A percentile compares a stretch with the other conserved stretches of the same genome.
phyloP scores from a whole-genome alignment of 352 stramenopile species.

The Pythium folliculosum region DNA sequence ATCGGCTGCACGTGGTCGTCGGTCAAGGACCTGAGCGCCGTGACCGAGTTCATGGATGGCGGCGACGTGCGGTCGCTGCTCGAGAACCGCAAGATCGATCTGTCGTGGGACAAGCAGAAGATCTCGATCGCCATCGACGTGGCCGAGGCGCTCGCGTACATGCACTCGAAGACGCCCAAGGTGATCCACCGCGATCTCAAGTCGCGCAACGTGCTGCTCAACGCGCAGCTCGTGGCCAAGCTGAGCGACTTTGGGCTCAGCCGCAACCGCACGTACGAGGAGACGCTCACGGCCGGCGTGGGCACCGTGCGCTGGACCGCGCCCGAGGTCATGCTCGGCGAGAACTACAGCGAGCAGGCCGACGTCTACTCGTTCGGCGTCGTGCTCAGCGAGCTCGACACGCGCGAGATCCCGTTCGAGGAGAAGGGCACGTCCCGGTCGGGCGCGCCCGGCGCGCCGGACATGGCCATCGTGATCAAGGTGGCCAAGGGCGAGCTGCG shows the following conservation, averaged over 20 bases:
- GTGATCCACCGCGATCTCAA: conserved; percentile 70
- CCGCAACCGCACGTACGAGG: conserved; percentile 83
- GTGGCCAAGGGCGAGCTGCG: conserved; percentile 81
- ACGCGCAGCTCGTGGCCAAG: conserved; percentile 80
- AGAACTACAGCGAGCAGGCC: conserved; percentile 86
- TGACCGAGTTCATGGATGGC: conserved; percentile 89
- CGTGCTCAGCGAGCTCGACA: conserved; percentile 85
- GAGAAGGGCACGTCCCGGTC: conserved; percentile 69
- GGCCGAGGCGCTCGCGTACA: conserved; percentile 76
- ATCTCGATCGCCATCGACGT: conserved; percentile 86
- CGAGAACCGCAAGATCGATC: conserved; percentile 78
- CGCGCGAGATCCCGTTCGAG: conserved; percentile 86
- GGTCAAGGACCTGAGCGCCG: conserved; percentile 68
- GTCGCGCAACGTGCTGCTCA: conserved; percentile 49
- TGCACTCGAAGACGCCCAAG: conserved; percentile 82
- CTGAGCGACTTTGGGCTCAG: conserved; percentile 84
- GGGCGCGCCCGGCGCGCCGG: conserved; percentile 36
- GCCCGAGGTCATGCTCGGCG: conserved; percentile 86
- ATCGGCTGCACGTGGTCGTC: conserved; percentile 86
- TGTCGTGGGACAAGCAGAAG: conserved; percentile 83
- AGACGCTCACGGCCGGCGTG: conserved; percentile 81
- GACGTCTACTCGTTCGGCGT: conserved; percentile 90
- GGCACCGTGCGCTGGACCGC: conserved; percentile 86
- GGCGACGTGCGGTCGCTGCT: conserved; percentile 82
- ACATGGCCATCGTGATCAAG: conserved; percentile 84